Evolutionary conservation across 2,329 filamentous ascomycete genomes (phyloP), one percentile per base, ranked within the genome.

Genomic region (Pyrenophora graminea): DNA sequence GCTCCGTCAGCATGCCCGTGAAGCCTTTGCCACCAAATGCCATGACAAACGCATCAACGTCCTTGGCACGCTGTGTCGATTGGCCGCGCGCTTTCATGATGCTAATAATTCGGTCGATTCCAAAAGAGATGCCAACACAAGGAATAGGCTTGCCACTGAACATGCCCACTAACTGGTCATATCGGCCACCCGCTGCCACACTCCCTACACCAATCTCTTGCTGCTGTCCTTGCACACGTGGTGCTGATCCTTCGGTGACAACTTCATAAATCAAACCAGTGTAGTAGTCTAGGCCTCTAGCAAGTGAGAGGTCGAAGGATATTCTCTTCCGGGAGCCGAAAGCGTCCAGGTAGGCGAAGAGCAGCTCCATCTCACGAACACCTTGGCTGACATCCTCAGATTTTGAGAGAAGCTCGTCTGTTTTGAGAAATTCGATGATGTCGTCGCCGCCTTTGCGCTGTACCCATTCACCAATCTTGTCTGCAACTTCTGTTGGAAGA

Each of bases 41-140:
- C 91, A 97, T 97, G 67, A 97, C 88, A 74, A 86, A 97, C 39
- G 92, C 91, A 68, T 97, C 92, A 2, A 92, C 87, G 63, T 94
- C 89, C 67, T 87, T 91, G 58, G 81, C 80, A 57, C 89, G 80
- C 17, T 80, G 74, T 47, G 77, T 82, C 50, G 82, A 83, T 55
- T 84, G 85, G 71, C 90, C 81, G 41, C 86, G 82, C 10, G 90
- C 87, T 74, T 96, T 92, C 59, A 88, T 90, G 68, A 97, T 92
- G 63, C 89, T 91, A 77, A 96, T 96, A 68, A 97, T 97, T 63
- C 93, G 87, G 74, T 97, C 93, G 41, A 97, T 90, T 48, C 93
- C 93, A 69, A 97, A 97, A 1, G 92, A 96, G 62, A 96, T 89
- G 56, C 90, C 90, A 5, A 94, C 89, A 63, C 90, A 93, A n/a